Evolutionary conservation across 257 asterid species (phyloP), one percentile per base, ranked within the genome.

Genomic region (Solanum dulcamara): DNA sequence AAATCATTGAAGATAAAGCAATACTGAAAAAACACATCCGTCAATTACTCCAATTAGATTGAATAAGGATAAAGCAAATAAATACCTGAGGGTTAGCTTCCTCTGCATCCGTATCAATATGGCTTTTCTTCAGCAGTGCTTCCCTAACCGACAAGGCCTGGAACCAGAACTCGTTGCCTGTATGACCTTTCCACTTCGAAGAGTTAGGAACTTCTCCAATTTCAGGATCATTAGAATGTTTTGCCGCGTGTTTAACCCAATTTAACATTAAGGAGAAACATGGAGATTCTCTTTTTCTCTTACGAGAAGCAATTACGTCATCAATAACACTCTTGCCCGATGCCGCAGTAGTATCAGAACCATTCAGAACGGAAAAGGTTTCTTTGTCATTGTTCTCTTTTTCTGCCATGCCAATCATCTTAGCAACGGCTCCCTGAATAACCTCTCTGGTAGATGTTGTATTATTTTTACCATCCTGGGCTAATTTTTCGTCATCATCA

Each of bases 231-330:
- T 85, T 85, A 2, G 92, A 84, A 89, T 84, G 85, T 81, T 89
- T 93, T 24, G 99, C 97, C 8, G 70, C 90, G 14, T 86, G 22
- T 38, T 28, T 85, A 81, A 93, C 60, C 99, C 99, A 96, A 60
- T 85, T 81, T 46, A 96, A 89, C 93, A 93, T 91, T 88, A 75
- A 89, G 33, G 87, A 42, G 84, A 88, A 92, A 37, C 89, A 75
- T 44, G 79, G 87, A 37, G 87, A 72, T 86, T 90, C 89, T 53
- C 89, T 88, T 87, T 93, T 95, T 90, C 95, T 91, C 93, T 94
- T 95, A 85, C 88, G 89, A 82, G 91, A 88, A 87, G 70, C 77
- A 80, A 53, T 26, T 55, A 18, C 85, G 33, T 87, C 75, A 62
- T 83, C 88, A 53, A 75, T 80, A 28, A 81, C 89, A 79, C 20